Conservation (phyloP, 306 rosid species). For the Malus sieversii region DNA sequence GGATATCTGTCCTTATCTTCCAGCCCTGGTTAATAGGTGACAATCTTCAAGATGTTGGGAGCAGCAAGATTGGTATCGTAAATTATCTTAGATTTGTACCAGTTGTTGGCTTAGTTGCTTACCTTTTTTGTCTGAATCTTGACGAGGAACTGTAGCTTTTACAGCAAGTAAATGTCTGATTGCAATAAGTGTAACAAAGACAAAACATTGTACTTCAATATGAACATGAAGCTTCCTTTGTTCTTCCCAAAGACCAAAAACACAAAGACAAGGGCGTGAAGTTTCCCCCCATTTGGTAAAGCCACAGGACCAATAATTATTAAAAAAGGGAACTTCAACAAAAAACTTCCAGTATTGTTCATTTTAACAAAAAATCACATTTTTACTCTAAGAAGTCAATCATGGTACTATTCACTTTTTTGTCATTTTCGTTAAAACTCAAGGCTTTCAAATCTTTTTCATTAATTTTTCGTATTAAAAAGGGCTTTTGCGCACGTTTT, state of each 20-base stretch:
- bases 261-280: background rate
- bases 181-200: background rate
- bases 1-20: conserved; percentile 85
- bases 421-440: too few relatives aligned
- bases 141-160: conserved; percentile 25
- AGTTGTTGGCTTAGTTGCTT: conserved; percentile 61
- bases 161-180: background rate
- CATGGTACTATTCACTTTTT: too few relatives aligned
- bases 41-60: conserved; percentile 63
- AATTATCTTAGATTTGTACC: conserved; percentile 71
- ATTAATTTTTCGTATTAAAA: too few relatives aligned
- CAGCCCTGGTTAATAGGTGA: conserved; percentile 91
- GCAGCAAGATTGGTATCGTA: conserved; percentile 40
- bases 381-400: too few relatives aligned
- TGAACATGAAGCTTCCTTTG: background rate
- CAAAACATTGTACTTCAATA: background rate
- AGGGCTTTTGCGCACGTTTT: too few relatives aligned
- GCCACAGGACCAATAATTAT: background rate
- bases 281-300: background rate
- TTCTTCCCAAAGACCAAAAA: background rate
- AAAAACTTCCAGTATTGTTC: too few relatives aligned
- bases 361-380: too few relatives aligned
- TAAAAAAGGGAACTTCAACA: background rate
- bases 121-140: conserved; percentile 61
- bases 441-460: too few relatives aligned